Evolutionary conservation across 2,329 filamentous ascomycete genomes (phyloP), one percentile per base, ranked within the genome.

Genomic region (Ceratocystis destructans): DNA sequence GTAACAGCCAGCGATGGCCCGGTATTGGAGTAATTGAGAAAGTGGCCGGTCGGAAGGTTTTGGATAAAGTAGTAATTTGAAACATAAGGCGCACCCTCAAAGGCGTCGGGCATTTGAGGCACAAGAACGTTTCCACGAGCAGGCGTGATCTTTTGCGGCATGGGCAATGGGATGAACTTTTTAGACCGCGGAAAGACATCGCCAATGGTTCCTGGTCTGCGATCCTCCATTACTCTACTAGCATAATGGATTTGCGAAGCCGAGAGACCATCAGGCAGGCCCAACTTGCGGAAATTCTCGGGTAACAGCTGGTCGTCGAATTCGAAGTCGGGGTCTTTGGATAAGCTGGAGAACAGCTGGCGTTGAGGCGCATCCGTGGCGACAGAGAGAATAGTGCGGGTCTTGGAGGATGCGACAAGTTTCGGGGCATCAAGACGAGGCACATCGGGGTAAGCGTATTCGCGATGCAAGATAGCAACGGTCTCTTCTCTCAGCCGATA

Each of bases 331-430:
- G 72, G 68, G 1, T 74, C 72, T 15, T 72, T 61, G 7, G 76
- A 89, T 62, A 96, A 78, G 74, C 92, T 96, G 3, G 93, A 96
- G 74, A 94, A 96, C 3, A 96, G 79, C 68, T 93, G 88, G 45
- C 88, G 82, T 59, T 85, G 85, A 1, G 87, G 85, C 50, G 88
- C 88, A 70, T 86, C 88, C 65, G 89, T 90, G 70, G 86, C 87
- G 0, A 96, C 78, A 0, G 89, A 93, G 67, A 96, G 78, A 5
- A 93, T 86, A 17, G 85, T 81, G 66, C 61, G 66, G 3, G 64
- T 65, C 57, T 66, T 66, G n/a, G 61, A 59, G 1, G 61, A 64
- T 59, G 55, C 55, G 55, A 59, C 17, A 37, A 59, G 31, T 28
- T 28, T 59, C 8, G 55, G 55, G 59, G 37, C 64, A 20, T 65